Percentiles rank a stretch among this genome's conserved stretches.
These are phyloP conservation scores for Debaryomyces robertsiae DNA, from an alignment of 1,139 yeast species.

Conservation along the genomic window DNA sequence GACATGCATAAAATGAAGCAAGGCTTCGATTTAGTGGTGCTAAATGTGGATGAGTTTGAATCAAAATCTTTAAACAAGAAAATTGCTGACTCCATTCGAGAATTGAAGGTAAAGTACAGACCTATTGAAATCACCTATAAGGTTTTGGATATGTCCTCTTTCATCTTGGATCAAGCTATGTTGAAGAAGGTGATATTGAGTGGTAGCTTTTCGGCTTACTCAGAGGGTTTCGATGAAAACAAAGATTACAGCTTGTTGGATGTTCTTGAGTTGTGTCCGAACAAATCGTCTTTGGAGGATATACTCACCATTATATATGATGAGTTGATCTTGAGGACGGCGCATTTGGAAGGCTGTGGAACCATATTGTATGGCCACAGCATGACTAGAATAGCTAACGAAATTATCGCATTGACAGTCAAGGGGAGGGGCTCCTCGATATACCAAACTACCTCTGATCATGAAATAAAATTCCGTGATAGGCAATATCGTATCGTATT, in stretches of 20 bases:
- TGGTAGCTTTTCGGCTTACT: slow-evolving; percentile 30
- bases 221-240: slow-evolving; percentile 13
- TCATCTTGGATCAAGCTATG: slow-evolving; percentile 26
- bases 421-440: slow-evolving; percentile 84
- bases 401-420: slow-evolving; percentile 76
- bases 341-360: slow-evolving; percentile 47
- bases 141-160: slow-evolving; percentile 42
- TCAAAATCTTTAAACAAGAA: slow-evolving; percentile 19
- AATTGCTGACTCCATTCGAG: slow-evolving; percentile 21
- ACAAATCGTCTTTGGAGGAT: slow-evolving; percentile 67
- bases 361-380: slow-evolving; percentile 74
- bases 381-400: slow-evolving; percentile 83
- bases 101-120: slow-evolving; percentile 23
- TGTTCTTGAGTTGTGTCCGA: slow-evolving; percentile 39
- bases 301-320: slow-evolving; percentile 51
- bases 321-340: slow-evolving; percentile 51
- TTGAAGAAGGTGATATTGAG: slow-evolving; percentile 31
- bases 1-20: slow-evolving; percentile 60
- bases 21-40: slow-evolving; percentile 65
- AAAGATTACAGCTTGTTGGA: slow-evolving; percentile 23
- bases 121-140: slow-evolving; percentile 34
- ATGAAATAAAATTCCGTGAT: slow-evolving; percentile 28
- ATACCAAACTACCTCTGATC: slow-evolving; percentile 54
- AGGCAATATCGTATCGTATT: slow-evolving; percentile 49
- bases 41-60: slow-evolving; percentile 51